Conservation (phyloP, 257 asterid genomes). For the Gentiana macrophylla region DNA sequence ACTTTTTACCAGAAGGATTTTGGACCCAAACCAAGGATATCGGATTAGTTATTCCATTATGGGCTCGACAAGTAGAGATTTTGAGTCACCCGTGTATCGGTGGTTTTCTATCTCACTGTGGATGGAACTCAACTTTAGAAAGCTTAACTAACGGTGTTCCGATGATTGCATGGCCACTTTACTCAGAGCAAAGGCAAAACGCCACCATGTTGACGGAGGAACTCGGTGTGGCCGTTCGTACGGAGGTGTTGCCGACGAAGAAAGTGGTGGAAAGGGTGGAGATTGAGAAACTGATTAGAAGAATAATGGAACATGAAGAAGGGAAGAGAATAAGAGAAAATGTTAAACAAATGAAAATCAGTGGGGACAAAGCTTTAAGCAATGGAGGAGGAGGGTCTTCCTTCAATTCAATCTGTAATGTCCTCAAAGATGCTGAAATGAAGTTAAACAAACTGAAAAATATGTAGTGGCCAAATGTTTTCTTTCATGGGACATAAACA, state of each 20-base stretch:
- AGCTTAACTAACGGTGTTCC: slow-evolving; percentile 43
- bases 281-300: slow-evolving; percentile 35
- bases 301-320: slow-evolving; percentile 21
- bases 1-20: slow-evolving; percentile 42
- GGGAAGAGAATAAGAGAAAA: slow-evolving; percentile 27
- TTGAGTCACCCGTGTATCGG: slow-evolving; percentile 35
- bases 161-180: slow-evolving; percentile 64
- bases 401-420: slow-evolving; percentile 15
- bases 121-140: slow-evolving; percentile 61
- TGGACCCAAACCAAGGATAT: slow-evolving; percentile 10
- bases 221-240: slow-evolving; percentile 39
- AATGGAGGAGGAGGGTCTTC: slow-evolving; percentile 19
- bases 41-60: slow-evolving; percentile 26
- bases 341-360: slow-evolving; percentile 20
- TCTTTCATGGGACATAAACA: too few species aligned
- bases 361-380: slow-evolving; percentile 21
- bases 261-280: slow-evolving; percentile 45
- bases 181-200: slow-evolving; percentile 50
- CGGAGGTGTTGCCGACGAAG: slow-evolving; percentile 27
- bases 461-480: too few species aligned
- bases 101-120: slow-evolving; percentile 61
- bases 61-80: slow-evolving; percentile 47
- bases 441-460: neutral
- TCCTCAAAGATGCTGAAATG: slow-evolving; percentile 8
- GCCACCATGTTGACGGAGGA: slow-evolving; percentile 52